phyloP scores from a whole-genome alignment of 2,329 filamentous ascomycete genomes.

The Lachnellula suecica region DNA sequence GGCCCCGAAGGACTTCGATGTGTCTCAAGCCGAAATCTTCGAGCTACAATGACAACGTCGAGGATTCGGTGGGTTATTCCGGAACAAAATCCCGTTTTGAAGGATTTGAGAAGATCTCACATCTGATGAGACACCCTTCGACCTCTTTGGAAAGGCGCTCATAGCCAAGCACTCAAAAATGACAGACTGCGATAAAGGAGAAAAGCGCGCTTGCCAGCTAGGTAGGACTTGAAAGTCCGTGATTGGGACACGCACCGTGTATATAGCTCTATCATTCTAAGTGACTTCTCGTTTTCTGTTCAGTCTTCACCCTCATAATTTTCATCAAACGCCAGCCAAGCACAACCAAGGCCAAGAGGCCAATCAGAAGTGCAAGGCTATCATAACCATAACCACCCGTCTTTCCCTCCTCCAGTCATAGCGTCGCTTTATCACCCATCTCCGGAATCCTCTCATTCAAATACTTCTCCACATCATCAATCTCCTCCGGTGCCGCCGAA shows the following conservation, averaged over 20 bases:
- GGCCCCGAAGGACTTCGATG: not conserved
- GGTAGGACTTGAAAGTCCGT: no score
- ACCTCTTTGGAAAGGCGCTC: no score
- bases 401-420: conserved; percentile 20
- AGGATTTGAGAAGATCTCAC: no score
- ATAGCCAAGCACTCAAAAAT: no score
- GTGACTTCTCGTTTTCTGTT: no score
- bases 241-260: not conserved
- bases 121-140: no score
- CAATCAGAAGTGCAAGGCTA: not conserved
- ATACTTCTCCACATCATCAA: conserved; percentile 74
- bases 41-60: not conserved
- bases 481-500: conserved; percentile 73
- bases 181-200: no score
- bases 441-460: conserved; percentile 46
- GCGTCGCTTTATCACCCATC: conserved; percentile 33
- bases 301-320: not conserved
- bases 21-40: not conserved
- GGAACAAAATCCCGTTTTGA: no score
- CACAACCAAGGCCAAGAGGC: not conserved
- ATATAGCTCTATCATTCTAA: not conserved
- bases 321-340: not conserved
- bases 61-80: not conserved
- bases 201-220: no score
- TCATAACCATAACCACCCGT: not conserved